Percentiles rank a stretch among this genome's conserved stretches.
phyloP scores from a whole-genome alignment of 2,329 filamentous ascomycete species.

The Aspergillus novofumigatus region DNA sequence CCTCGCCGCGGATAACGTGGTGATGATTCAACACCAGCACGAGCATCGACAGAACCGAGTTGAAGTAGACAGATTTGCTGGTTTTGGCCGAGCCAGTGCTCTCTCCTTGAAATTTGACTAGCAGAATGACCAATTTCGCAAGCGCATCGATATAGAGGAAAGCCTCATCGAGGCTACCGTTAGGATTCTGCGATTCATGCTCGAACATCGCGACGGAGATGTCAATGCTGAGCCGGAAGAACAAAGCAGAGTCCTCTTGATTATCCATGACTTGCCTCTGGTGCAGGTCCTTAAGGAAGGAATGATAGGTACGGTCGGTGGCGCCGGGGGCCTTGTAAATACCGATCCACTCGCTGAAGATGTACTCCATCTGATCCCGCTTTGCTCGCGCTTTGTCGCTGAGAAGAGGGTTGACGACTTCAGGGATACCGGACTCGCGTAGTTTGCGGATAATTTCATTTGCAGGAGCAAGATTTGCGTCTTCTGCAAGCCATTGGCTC shows the following conservation, averaged over 20 bases:
- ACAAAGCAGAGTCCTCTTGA: conserved; percentile 71
- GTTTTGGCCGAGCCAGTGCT: conserved; percentile 55
- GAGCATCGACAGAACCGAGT: conserved; percentile 72
- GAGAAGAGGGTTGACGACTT: conserved; percentile 53
- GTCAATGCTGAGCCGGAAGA: conserved; percentile 78
- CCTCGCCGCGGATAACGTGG: conserved; percentile 72
- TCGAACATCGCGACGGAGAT: conserved; percentile 75
- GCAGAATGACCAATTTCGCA: conserved; percentile 70
- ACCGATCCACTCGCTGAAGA: conserved; percentile 93
- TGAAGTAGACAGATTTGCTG: conserved; percentile 67
- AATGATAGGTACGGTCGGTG: conserved; percentile 64
- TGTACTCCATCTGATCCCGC: conserved; percentile 84
- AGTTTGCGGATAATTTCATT: conserved; percentile 68
- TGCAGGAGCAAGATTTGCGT: conserved; percentile 61
- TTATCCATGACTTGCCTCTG: conserved; percentile 66
- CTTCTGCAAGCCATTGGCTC: conserved; percentile 74
- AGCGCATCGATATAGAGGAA: conserved; percentile 72
- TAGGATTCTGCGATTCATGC: conserved; percentile 58
- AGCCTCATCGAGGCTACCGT: conserved; percentile 57
- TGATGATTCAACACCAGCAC: conserved; percentile 82
- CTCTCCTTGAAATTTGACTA: conserved; percentile 69
- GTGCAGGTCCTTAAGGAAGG: conserved; percentile 83
- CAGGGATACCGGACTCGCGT: conserved; percentile 49
- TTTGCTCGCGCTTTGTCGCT: conserved; percentile 58
- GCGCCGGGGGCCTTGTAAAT: conserved; percentile 73